phyloP scores from a whole-genome alignment of 345 rosid species.

The Pugionium cornutum region DNA sequence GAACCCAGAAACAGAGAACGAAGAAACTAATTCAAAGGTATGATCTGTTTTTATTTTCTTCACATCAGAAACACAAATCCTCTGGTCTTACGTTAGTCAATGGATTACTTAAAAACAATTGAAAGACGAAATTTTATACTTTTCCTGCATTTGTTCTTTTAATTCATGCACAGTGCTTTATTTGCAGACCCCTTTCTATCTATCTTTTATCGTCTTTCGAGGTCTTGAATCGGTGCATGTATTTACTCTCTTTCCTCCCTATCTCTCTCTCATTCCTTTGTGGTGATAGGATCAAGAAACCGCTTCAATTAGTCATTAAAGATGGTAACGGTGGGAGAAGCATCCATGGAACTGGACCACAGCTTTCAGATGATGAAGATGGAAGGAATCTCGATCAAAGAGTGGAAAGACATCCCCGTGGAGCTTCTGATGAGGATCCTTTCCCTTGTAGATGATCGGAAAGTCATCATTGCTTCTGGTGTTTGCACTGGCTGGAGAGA shows the following conservation, averaged over 20 bases:
- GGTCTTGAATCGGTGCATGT: slow-evolving; percentile 25
- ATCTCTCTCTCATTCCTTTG: slow-evolving; percentile 22
- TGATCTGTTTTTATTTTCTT: too few species aligned
- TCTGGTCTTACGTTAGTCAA: not conserved
- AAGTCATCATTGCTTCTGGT: slow-evolving; percentile 73
- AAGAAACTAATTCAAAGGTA: too few species aligned
- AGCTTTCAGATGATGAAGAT: slow-evolving; percentile 65
- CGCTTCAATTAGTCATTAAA: slow-evolving; percentile 10
- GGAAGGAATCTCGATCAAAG: slow-evolving; percentile 50
- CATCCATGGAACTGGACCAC: slow-evolving; percentile 57
- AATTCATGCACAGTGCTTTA: not conserved
- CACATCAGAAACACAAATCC: not conserved
- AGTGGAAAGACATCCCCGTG: slow-evolving; percentile 91
- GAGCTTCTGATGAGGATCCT: slow-evolving; percentile 75
- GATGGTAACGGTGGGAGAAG: slow-evolving; percentile 45
- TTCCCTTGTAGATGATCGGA: slow-evolving; percentile 77
- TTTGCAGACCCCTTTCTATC: not conserved
- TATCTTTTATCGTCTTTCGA: slow-evolving; percentile 20
- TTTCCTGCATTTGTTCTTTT: slow-evolving; percentile 5
- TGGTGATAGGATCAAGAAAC: slow-evolving; percentile 43
- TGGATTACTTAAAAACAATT: too few species aligned
- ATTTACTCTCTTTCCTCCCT: not conserved
- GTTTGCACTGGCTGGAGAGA: slow-evolving; percentile 95
- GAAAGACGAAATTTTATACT: slow-evolving; percentile 17
- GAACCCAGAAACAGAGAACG: too few species aligned